phyloP scores from a whole-genome alignment of 2,329 filamentous ascomycete genomes.

The Talaromyces atroroseus region DNA sequence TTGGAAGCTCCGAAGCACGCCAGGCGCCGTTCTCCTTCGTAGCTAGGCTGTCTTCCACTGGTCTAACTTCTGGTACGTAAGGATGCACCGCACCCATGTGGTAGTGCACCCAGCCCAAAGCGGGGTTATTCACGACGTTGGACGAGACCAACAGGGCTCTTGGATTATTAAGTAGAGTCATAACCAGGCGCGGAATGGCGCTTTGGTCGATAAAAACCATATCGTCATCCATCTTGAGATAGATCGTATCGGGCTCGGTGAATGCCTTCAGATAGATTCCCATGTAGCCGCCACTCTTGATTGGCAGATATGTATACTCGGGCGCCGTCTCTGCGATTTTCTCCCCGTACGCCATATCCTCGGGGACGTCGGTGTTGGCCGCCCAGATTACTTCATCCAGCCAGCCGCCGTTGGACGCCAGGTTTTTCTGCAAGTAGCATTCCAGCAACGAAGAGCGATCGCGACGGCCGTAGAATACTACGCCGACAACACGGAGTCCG shows the following conservation, averaged over 20 bases:
- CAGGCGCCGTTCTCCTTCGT: conserved; percentile 12
- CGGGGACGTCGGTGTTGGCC: conserved; percentile 10
- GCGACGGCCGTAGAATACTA: conserved; percentile 13
- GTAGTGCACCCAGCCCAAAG: conserved; percentile 13
- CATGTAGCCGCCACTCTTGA: conserved; percentile 6
- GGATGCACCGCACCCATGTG: conserved; percentile 14
- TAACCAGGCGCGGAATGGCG: conserved; percentile 10
- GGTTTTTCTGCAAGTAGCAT: conserved; percentile 10
- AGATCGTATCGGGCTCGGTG: conserved; percentile 11
- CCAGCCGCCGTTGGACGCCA: conserved; percentile 11
- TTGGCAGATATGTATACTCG: conserved; percentile 9
- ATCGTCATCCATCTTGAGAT: conserved; percentile 14
- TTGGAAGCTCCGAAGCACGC: conserved; percentile 10
- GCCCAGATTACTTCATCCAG: conserved; percentile 14
- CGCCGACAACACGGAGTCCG: conserved; percentile 9
- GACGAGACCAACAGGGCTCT: conserved; percentile 11
- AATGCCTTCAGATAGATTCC: conserved; percentile 8
- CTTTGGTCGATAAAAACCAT: conserved; percentile 14
- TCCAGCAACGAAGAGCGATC: conserved; percentile 13
- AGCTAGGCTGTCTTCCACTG: conserved; percentile 1
- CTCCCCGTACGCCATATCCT: conserved; percentile 12
- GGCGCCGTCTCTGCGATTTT: conserved; percentile 5
- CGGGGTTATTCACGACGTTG: conserved; percentile 13
- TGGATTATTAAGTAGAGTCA: conserved; percentile 11
- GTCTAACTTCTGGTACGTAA: conserved; percentile 11